Conservation (phyloP, 306 rosid genomes). For the Vigna radiata region DNA sequence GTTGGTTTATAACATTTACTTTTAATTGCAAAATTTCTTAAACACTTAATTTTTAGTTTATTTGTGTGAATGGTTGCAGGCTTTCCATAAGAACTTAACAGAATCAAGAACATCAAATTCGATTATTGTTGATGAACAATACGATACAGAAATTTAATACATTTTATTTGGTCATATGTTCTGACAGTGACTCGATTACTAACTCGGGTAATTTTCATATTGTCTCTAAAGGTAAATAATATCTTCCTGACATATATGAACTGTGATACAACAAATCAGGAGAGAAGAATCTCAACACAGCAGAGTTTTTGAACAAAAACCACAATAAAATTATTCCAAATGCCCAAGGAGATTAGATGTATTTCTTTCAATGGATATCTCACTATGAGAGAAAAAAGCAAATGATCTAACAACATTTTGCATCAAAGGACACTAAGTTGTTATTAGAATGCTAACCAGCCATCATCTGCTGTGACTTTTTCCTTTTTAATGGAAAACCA, state of each 20-base stretch:
- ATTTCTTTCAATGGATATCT: slow-evolving; percentile 48
- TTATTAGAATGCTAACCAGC: slow-evolving; percentile 42
- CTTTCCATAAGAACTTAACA: slow-evolving; percentile 29
- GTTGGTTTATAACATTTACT: not conserved
- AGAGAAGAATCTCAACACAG: slow-evolving; percentile 19
- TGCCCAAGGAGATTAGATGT: slow-evolving; percentile 46
- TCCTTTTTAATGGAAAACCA: slow-evolving; percentile 36
- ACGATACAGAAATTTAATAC: slow-evolving; percentile 7
- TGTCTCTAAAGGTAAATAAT: slow-evolving; percentile 21
- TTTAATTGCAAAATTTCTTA: not conserved
- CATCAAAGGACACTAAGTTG: slow-evolving; percentile 50
- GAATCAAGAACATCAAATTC: not conserved
- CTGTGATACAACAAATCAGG: slow-evolving; percentile 31
- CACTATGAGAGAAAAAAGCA: slow-evolving; percentile 19
- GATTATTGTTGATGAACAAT: slow-evolving; percentile 26
- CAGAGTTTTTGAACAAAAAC: slow-evolving; percentile 24
- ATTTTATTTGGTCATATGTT: not conserved
- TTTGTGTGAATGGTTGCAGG: not conserved
- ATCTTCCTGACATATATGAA: slow-evolving; percentile 36
- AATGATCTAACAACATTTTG: slow-evolving; percentile 24
- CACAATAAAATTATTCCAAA: slow-evolving; percentile 43
- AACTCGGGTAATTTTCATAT: slow-evolving; percentile 9
- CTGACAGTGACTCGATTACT: slow-evolving; percentile 24
- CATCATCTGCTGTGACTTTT: not conserved
- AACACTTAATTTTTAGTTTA: not conserved